Evolutionary conservation across 495 filamentous ascomycete species (phyloP).

Genomic region (Staphylotrichum longicolle): DNA sequence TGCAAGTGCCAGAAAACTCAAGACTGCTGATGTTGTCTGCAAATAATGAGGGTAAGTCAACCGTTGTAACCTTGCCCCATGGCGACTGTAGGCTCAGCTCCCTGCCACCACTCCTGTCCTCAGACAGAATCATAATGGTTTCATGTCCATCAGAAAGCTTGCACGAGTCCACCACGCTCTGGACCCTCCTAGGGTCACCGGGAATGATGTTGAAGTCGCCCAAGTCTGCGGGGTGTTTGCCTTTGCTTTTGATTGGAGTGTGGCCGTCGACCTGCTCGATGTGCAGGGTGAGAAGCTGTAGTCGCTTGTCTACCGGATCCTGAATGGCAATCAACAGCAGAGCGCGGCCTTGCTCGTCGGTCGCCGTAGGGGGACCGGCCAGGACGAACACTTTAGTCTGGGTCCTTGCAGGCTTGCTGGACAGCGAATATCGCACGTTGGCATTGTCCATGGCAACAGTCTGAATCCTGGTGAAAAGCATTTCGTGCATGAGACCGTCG

Average conservation of each 20-base stretch:
- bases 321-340: conserved; percentile 67
- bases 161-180: conserved; percentile 70
- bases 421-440: conserved; percentile 55
- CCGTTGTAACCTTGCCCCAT: conserved; percentile 62
- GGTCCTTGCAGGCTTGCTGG: conserved; percentile 46
- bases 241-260: conserved; percentile 23
- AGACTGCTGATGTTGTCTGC: conserved; percentile 40
- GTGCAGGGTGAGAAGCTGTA: conserved; percentile 65
- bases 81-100: conserved; percentile 72
- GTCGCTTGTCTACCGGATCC: conserved; percentile 61
- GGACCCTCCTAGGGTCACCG: conserved; percentile 48
- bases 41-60: conserved; percentile 49
- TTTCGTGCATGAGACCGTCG: conserved; percentile 68
- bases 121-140: conserved; percentile 68
- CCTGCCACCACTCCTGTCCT: conserved; percentile 57
- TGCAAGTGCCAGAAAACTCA: conserved; percentile 38
- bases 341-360: conserved; percentile 49
- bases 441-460: conserved; percentile 63
- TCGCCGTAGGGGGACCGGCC: conserved; percentile 52
- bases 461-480: conserved; percentile 70
- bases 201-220: conserved; percentile 32
- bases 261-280: conserved; percentile 37
- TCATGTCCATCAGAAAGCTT: conserved; percentile 66
- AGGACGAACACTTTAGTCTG: conserved; percentile 65
- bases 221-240: conserved; percentile 16